A percentile compares a stretch with the other conserved stretches of the same genome.
Evolutionary conservation across 306 rosid genomes (phyloP).

Genomic region (Cicer chorassanicum): DNA sequence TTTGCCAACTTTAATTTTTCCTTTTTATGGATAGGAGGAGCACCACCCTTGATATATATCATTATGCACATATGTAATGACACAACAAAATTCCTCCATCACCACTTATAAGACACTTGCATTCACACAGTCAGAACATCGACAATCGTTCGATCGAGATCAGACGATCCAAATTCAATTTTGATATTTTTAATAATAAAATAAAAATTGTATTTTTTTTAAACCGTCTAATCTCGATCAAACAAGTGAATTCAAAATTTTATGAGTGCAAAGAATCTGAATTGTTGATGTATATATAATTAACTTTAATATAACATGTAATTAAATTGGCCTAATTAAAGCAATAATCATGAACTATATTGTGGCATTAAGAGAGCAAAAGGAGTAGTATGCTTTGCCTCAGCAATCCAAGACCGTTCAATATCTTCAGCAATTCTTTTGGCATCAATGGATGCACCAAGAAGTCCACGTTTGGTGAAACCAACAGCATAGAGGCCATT

Average conservation of each 20-base stretch:
- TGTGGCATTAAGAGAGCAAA: slow-evolving; percentile 40
- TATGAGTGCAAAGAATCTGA: no score
- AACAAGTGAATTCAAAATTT: no score
- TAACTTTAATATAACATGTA: neutral
- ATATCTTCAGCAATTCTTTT: slow-evolving; percentile 72
- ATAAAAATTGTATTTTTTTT: no score
- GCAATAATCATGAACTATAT: slow-evolving; percentile 18
- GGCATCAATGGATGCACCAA: slow-evolving; percentile 85
- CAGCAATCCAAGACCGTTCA: slow-evolving; percentile 68
- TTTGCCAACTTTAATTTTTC: neutral
- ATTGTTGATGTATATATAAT: neutral
- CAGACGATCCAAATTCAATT: no score
- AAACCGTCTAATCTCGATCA: no score
- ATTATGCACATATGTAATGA: slow-evolving; percentile 22
- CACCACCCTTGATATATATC: slow-evolving; percentile 9
- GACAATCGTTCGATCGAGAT: no score
- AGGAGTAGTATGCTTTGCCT: slow-evolving; percentile 56
- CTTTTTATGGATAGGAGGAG: slow-evolving; percentile 34
- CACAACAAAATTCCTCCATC: slow-evolving; percentile 38
- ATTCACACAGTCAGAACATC: no score
- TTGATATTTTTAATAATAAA: no score
- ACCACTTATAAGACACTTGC: neutral
- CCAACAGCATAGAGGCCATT: slow-evolving; percentile 83
- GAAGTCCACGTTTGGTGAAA: slow-evolving; percentile 85
- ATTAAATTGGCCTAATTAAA: neutral